Evolutionary conservation across 495 filamentous ascomycete species (phyloP).

Genomic region (Cryomyces antarcticus): DNA sequence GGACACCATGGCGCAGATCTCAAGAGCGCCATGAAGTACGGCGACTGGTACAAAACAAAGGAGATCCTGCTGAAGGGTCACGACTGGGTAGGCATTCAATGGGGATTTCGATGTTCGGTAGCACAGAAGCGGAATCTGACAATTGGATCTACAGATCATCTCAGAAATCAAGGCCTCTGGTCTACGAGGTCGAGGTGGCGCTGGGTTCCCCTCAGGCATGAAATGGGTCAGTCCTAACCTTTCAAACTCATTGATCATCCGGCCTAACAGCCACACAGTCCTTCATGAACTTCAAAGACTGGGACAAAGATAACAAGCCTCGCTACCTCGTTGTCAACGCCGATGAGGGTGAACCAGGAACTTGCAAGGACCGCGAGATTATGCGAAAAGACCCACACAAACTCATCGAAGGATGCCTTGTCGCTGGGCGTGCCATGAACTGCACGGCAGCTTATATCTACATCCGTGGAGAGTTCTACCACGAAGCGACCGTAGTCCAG

Average conservation of each 20-base stretch:
- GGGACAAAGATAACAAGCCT: slow-evolving; percentile 94
- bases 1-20: slow-evolving; percentile 76
- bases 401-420: slow-evolving; percentile 88
- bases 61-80: slow-evolving; percentile 92
- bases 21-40: slow-evolving; percentile 90
- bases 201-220: slow-evolving; percentile 91
- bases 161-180: slow-evolving; percentile 90
- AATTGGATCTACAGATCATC: slow-evolving; percentile 43
- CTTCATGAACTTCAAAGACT: slow-evolving; percentile 99
- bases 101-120: neutral
- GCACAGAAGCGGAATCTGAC: neutral
- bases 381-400: slow-evolving; percentile 99
- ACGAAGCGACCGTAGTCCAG: slow-evolving; percentile 87
- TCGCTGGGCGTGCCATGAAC: slow-evolving; percentile 94
- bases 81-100: slow-evolving; percentile 52
- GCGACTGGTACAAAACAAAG: slow-evolving; percentile 98
- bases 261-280: slow-evolving; percentile 35
- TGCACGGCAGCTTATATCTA: slow-evolving; percentile 98
- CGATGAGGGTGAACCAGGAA: slow-evolving; percentile 95
- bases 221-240: slow-evolving; percentile 58
- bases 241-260: neutral
- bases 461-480: slow-evolving; percentile 96
- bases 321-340: slow-evolving; percentile 95
- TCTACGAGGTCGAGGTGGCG: slow-evolving; percentile 85
- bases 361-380: slow-evolving; percentile 98